Conservation (phyloP, 2,329 filamentous ascomycete genomes). For the Epichloe baconii region DNA sequence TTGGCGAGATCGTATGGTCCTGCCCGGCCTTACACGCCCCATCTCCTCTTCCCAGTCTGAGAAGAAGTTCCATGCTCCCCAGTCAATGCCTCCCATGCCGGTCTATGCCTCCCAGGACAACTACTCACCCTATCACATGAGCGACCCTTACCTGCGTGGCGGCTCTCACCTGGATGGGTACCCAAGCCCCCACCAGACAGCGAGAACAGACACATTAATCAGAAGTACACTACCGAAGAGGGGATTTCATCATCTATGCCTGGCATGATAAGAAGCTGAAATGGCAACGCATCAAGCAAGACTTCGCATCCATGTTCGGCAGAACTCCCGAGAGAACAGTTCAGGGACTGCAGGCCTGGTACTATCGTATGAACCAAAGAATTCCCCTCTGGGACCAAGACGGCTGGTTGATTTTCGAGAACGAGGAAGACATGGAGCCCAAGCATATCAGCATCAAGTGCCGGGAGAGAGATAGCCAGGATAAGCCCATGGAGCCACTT, state of each 20-base stretch:
- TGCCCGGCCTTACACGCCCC: slow-evolving; percentile 14
- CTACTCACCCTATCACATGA: slow-evolving; percentile 12
- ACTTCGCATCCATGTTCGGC: slow-evolving; percentile 26
- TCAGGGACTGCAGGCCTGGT: slow-evolving; percentile 29
- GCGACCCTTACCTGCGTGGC: slow-evolving; percentile 13
- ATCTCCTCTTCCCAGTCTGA: slow-evolving; percentile 16
- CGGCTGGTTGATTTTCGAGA: slow-evolving; percentile 27
- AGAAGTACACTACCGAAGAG: slow-evolving; percentile 31
- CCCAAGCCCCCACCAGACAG: slow-evolving; percentile 23
- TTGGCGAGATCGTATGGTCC: slow-evolving; percentile 20
- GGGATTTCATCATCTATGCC: slow-evolving; percentile 31
- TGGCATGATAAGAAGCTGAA: slow-evolving; percentile 30
- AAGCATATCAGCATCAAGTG: slow-evolving; percentile 26
- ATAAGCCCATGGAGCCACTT: slow-evolving; percentile 23
- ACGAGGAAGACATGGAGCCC: slow-evolving; percentile 25
- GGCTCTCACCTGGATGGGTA: slow-evolving; percentile 16
- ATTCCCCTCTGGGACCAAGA: slow-evolving; percentile 28
- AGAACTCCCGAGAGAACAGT: slow-evolving; percentile 24
- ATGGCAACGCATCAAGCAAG: slow-evolving; percentile 27
- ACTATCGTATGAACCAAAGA: slow-evolving; percentile 29
- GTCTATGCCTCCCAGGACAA: slow-evolving; percentile 11
- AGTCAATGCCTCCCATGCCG: slow-evolving; percentile 12
- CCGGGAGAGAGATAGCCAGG: slow-evolving; percentile 23
- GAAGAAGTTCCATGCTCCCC: slow-evolving; percentile 12
- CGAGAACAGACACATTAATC: slow-evolving; percentile 28